Evolutionary conservation across 306 rosid genomes (phyloP).

Genomic region (Cucumis melo): DNA sequence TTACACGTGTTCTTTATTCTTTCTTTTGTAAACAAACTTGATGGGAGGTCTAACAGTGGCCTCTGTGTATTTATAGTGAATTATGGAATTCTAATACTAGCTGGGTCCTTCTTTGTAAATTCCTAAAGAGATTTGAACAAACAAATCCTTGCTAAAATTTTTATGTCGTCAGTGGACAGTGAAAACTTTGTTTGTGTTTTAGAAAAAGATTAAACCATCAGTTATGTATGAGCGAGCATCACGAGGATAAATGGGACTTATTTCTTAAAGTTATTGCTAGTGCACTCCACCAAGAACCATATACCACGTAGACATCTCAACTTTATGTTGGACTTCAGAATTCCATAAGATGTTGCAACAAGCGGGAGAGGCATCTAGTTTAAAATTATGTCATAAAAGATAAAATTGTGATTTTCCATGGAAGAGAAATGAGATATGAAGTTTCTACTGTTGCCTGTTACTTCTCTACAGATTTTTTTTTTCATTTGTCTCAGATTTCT

Average conservation of each 20-base stretch:
- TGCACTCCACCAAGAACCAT: neutral
- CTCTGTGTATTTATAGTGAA: neutral
- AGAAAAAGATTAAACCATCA: neutral
- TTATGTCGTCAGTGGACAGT: neutral
- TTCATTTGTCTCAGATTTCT: constrained; percentile 52
- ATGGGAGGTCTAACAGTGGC: too few relatives aligned
- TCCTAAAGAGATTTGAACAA: neutral
- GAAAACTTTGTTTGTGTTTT: neutral
- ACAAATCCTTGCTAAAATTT: neutral
- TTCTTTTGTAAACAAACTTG: too few relatives aligned
- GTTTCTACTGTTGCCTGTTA: neutral
- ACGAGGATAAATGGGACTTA: too few relatives aligned
- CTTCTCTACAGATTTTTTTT: constrained; percentile 6
- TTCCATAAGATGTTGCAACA: neutral
- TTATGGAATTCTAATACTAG: neutral
- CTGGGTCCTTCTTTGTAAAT: neutral
- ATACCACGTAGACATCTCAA: neutral
- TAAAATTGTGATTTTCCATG: neutral
- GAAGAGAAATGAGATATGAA: neutral
- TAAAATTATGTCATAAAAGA: neutral
- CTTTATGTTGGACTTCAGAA: neutral
- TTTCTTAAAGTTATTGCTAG: too few relatives aligned
- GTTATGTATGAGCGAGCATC: neutral
- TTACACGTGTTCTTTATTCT: too few relatives aligned
- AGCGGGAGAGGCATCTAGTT: neutral